These are phyloP conservation scores for Populus pruinosa DNA, from an alignment of 345 rosid genomes.

Conservation along the genomic window DNA sequence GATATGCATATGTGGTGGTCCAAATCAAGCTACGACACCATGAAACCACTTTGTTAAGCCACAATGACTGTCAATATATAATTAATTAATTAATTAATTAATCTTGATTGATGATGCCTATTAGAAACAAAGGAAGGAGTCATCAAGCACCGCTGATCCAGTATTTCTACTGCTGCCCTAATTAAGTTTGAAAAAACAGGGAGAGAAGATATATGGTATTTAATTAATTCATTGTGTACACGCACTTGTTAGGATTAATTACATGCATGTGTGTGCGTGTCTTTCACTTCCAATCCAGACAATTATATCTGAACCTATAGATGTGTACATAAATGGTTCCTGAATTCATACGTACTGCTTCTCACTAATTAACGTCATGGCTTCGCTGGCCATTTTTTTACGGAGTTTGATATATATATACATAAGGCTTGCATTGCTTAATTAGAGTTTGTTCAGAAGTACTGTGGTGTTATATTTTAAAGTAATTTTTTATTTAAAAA, in stretches of 20 bases:
- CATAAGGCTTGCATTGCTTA: too few relatives aligned
- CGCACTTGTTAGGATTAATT: neutral
- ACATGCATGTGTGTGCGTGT: neutral
- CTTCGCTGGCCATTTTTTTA: neutral
- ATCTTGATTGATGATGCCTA: neutral
- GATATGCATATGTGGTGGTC: neutral
- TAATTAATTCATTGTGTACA: too few relatives aligned
- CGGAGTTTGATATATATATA: neutral
- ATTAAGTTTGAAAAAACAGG: too few relatives aligned
- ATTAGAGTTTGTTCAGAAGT: too few relatives aligned
- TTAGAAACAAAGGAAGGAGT: neutral
- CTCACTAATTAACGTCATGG: neutral
- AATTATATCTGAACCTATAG: too few relatives aligned
- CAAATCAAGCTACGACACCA: conserved; percentile 3
- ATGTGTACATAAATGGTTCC: too few relatives aligned
- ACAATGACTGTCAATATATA: neutral
- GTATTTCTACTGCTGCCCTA: neutral
- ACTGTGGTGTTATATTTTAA: too few relatives aligned
- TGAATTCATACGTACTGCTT: neutral
- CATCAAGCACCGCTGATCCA: neutral
- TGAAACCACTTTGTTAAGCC: neutral
- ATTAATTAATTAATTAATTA: too few relatives aligned
- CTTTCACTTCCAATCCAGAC: neutral
- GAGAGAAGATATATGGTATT: too few relatives aligned
- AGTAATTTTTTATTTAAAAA: too few relatives aligned